Conservation (phyloP, 805 yeast genomes). For the Lipomyces starkeyi region DNA sequence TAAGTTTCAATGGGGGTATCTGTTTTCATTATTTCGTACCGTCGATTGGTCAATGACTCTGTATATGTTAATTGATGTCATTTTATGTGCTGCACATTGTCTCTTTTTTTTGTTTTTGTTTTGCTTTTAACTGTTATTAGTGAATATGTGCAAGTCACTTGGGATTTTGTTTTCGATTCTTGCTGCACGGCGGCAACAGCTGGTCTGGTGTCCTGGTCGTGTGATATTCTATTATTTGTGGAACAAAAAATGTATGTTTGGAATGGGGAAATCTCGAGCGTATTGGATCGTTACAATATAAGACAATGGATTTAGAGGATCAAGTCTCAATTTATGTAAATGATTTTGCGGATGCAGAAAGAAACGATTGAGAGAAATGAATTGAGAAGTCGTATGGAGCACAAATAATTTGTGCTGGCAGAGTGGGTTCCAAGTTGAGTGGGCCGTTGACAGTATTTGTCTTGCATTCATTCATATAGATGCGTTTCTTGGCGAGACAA, state of each 20-base stretch:
- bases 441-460: too few relatives aligned
- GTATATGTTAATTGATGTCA: slow-evolving; percentile 3
- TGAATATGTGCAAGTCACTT: background rate
- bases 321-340: too few relatives aligned
- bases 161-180: background rate
- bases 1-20: background rate
- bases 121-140: background rate
- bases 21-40: background rate
- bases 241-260: background rate
- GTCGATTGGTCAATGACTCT: background rate
- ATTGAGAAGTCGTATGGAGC: too few relatives aligned
- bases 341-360: too few relatives aligned
- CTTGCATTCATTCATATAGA: too few relatives aligned
- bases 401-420: too few relatives aligned
- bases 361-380: too few relatives aligned
- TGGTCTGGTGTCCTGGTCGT: background rate
- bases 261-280: background rate
- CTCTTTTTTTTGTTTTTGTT: background rate
- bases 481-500: too few relatives aligned
- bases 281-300: background rate
- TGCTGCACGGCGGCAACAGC: background rate
- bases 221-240: background rate
- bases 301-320: background rate
- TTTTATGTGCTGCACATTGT: slow-evolving; percentile 1
- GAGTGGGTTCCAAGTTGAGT: too few relatives aligned